Base-by-base conservation (phyloP, 2,329 filamentous ascomycete species). In the Xylariaceae sp. region DNA sequence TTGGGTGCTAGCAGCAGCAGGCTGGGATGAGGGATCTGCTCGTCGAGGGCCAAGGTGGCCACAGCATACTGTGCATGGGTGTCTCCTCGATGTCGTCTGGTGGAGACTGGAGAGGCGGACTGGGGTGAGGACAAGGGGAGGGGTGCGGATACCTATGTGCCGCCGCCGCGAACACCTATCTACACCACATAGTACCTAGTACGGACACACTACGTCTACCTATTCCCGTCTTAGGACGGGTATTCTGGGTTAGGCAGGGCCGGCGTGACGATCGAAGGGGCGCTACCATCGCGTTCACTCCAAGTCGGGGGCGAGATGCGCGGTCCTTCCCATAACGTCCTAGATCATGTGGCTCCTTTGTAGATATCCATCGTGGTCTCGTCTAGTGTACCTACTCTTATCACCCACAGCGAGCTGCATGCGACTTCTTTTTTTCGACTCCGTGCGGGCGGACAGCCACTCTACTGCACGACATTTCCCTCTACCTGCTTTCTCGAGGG, bases 241-340 rank as follows among this genome's bases (percentile, higher is more conserved):
- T 26, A 8, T 8, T 5, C 26, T 39, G 42, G 43, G 30, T 29
- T 46, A 19, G 54, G 39, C 54, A 49, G 47, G 53, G 19, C 53
- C 18, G 42, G 13, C 42, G 48, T 43, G 37, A 32, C 53, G 53
- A 49, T 49, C 53, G 40, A 34, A 47, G n/a, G n/a, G n/a, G n/a
- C n/a, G n/a, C n/a, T n/a, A n/a, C n/a, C n/a, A 26, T 8, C 26
- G 8, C 26, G 4, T 26, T 5, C 26, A 8, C 26, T 26, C 26
- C 26, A 26, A 46, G 30, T 51, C 52, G 49, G 46, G 52, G 55
- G 53, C 49, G 53, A 55, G 52, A 60, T 60, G 58, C 58, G 54
- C 37, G 58, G 58, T 60, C 58, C 54, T 60, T 60, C 48, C 58
- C 29, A 30, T 54, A 39, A 29, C 44, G 41, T 47, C 45, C 46